A percentile compares a stretch with the other conserved stretches of the same genome.
phyloP scores from a whole-genome alignment of 129 eudicot species.

The Chrysanthemum seticuspe region DNA sequence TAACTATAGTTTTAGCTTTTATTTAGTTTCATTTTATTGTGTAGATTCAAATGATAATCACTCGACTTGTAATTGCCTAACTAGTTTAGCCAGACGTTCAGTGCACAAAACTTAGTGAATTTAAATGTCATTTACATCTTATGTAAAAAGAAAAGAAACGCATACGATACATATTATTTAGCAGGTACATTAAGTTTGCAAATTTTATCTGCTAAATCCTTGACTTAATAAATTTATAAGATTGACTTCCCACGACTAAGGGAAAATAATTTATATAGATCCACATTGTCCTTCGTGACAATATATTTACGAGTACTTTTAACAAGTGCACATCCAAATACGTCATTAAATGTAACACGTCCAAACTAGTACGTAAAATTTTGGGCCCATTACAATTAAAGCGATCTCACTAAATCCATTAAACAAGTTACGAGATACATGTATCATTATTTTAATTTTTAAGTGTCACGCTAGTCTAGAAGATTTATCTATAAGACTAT shows the following conservation, averaged over 20 bases:
- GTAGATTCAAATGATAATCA: too few species aligned
- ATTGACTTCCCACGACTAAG: background rate
- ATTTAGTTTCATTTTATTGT: too few species aligned
- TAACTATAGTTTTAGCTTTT: too few species aligned
- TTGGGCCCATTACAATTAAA: background rate
- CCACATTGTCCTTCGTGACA: background rate
- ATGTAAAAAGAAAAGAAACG: too few species aligned
- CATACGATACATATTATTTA: too few species aligned
- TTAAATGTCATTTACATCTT: too few species aligned
- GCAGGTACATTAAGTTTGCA: too few species aligned
- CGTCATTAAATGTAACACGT: background rate
- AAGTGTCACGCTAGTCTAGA: background rate
- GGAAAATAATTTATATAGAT: background rate
- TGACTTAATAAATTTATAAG: background rate
- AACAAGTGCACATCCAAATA: background rate
- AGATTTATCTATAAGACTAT: too few species aligned
- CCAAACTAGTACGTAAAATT: background rate
- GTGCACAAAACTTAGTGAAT: too few species aligned
- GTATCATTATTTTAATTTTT: background rate
- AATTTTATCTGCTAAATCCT: too few species aligned
- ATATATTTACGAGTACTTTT: background rate
- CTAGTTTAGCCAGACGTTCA: too few species aligned
- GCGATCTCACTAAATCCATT: background rate
- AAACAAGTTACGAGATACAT: background rate
- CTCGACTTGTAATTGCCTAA: too few species aligned